Evolutionary conservation across 768 basidiomycete species (phyloP).

Genomic region (Multifurca ochricompacta): DNA sequence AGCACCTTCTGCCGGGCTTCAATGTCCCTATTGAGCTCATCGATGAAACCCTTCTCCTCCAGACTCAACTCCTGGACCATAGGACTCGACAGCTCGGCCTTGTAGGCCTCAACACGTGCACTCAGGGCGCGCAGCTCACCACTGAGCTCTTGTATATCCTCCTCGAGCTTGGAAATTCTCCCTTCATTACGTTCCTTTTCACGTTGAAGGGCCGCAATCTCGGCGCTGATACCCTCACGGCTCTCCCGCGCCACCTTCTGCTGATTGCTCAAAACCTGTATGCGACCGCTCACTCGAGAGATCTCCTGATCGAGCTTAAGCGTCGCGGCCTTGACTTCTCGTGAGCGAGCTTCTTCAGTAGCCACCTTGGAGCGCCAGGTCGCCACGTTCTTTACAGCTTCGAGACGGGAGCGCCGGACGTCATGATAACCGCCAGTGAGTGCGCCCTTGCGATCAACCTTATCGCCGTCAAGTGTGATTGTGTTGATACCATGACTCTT

Average conservation of each 20-base stretch:
- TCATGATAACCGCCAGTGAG: constrained; percentile 97
- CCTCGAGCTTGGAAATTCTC: constrained; percentile 56
- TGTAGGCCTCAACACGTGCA: constrained; percentile 56
- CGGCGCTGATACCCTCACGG: constrained; percentile 58
- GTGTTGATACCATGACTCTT: constrained; percentile 93
- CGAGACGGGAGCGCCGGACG: constrained; percentile 80
- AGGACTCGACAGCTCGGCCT: constrained; percentile 63
- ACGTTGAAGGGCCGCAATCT: constrained; percentile 47
- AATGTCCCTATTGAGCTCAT: constrained; percentile 62
- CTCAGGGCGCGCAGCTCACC: constrained; percentile 57
- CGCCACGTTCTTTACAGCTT: constrained; percentile 71
- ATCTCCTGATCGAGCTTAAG: constrained; percentile 78
- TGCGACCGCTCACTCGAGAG: constrained; percentile 61
- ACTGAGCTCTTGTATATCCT: constrained; percentile 61
- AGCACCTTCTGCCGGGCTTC: constrained; percentile 67
- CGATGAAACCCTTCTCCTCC: constrained; percentile 64
- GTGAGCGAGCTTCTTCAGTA: constrained; percentile 50
- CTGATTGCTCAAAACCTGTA: constrained; percentile 62
- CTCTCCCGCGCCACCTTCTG: constrained; percentile 62
- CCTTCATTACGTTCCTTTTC: constrained; percentile 66
- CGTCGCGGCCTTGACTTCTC: constrained; percentile 70
- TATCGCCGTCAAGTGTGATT: constrained; percentile 96
- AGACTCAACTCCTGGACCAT: constrained; percentile 65
- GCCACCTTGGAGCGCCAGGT: constrained; percentile 70
- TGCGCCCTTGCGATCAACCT: constrained; percentile 93